A percentile compares a stretch with the other conserved stretches of the same genome.
These are phyloP conservation scores for Nakazawaea wyomingensis DNA, from an alignment of 805 yeast species.

Conservation along the genomic window DNA sequence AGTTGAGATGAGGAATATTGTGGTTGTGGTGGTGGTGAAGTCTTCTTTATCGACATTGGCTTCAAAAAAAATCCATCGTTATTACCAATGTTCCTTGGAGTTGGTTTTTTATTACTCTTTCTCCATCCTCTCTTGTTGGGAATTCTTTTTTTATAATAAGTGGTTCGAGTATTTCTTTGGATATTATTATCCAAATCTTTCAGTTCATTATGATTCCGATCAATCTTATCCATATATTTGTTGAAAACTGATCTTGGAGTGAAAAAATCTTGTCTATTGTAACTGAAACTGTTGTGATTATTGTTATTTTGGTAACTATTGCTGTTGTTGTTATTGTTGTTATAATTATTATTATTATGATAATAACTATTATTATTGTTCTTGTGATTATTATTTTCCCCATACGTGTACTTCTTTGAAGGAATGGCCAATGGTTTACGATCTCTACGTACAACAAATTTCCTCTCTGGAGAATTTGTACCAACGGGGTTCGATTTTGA, in stretches of 20 bases:
- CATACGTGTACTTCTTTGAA: slow-evolving; percentile 41
- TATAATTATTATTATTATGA: too few species aligned
- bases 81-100: slow-evolving; percentile 1
- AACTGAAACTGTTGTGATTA: slow-evolving; percentile 23
- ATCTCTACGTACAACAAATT: slow-evolving; percentile 34
- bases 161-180: slow-evolving; percentile 13
- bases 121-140: slow-evolving; percentile 16
- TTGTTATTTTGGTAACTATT: slow-evolving; percentile 14
- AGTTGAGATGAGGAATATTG: slow-evolving; percentile 9
- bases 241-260: slow-evolving; percentile 73
- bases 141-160: slow-evolving; percentile 14
- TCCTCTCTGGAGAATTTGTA: slow-evolving; percentile 12
- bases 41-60: slow-evolving; percentile 5
- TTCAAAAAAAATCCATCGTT: slow-evolving; percentile 21
- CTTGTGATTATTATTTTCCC: slow-evolving; percentile 11
- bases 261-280: slow-evolving; percentile 66
- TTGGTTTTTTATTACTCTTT: slow-evolving; percentile 16
- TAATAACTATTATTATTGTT: too few species aligned
- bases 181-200: slow-evolving; percentile 16
- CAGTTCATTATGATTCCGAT: slow-evolving; percentile 24
- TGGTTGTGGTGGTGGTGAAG: too few species aligned
- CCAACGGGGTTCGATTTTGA: slow-evolving; percentile 13
- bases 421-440: slow-evolving; percentile 65
- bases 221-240: slow-evolving; percentile 65
- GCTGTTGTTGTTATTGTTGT: too few species aligned